phyloP scores from a whole-genome alignment of 306 rosid genomes.

The Adenanthera pavonina region DNA sequence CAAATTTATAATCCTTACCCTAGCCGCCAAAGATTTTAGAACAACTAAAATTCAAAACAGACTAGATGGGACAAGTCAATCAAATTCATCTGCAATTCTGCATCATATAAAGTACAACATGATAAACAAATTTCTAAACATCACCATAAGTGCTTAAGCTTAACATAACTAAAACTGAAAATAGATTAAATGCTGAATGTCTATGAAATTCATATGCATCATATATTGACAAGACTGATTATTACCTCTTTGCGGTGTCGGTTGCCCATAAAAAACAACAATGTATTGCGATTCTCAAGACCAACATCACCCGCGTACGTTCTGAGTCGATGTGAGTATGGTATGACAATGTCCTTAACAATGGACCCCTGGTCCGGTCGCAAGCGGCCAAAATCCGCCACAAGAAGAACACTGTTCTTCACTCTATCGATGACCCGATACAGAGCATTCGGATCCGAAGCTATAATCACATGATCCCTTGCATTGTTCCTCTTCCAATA shows the following conservation, averaged over 20 bases:
- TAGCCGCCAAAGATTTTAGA: not conserved
- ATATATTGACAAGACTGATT: not conserved
- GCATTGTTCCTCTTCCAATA: conserved; percentile 81
- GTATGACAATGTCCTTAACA: conserved; percentile 83
- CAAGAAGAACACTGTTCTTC: conserved; percentile 67
- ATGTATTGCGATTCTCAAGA: conserved; percentile 58
- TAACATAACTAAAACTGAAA: not conserved
- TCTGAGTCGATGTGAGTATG: conserved; percentile 82
- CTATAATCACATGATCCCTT: conserved; percentile 87
- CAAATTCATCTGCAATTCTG: not conserved
- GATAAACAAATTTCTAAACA: not conserved
- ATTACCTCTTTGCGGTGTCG: conserved; percentile 90
- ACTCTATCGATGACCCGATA: conserved; percentile 65
- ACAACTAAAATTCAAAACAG: not conserved
- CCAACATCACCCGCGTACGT: conserved; percentile 57
- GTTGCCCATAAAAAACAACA: conserved; percentile 92
- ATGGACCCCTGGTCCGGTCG: conserved; percentile 81
- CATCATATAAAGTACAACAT: not conserved
- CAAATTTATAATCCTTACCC: not conserved
- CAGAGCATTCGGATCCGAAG: conserved; percentile 93
- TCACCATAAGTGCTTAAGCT: not conserved
- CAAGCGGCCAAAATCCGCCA: conserved; percentile 86
- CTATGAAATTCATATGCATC: not conserved
- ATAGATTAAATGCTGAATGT: not conserved
- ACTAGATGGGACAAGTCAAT: not conserved